Base-by-base conservation (phyloP, 805 yeast genomes). In the Pichia nakasei region DNA sequence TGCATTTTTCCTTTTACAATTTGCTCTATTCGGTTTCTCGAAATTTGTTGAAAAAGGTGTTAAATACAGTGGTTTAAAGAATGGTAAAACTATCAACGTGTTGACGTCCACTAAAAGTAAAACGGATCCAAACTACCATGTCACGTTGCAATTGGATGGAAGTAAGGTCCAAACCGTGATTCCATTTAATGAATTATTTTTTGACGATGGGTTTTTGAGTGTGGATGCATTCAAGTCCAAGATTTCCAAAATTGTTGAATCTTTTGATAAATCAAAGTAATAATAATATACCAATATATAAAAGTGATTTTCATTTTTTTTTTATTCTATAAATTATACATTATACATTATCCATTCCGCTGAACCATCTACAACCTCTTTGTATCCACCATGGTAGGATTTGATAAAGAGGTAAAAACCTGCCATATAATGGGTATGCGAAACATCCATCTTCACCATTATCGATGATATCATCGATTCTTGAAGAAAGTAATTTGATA, bases 341-440 rank as follows among this genome's bases (percentile, higher is more conserved):
- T 26, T 38, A 41, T 35, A 55, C 55, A 22, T 49, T 41, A 43
- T 65, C 68, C 63, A 65, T 60, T 2, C 52, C 52, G 41, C 64
- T 59, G 37, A 48, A 56, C 37, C 48, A 42, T 39, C 67, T 41
- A 19, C 54, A 39, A 24, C 55, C 47, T 13, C 58, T 56, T 46
- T 69, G 74, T 12, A 71, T 15, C 22, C 52, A 41, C 48, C 58
- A 56, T 0, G 82, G 82, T 38, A 74, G 45, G 3, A 57, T 50
- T 46, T 68, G 65, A 33, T 75, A 54, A 0, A 63, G 36, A 0
- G 78, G 76, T 19, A 75, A 54, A 22, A 71, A 57, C 31, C 69
- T 60, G 3, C 74, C 69, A 53, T 76, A 76, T 9, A 73, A 52
- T 1, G 82, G 80, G 39, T 53, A 64, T 39, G 69, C 60, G 41